A percentile compares a stretch with the other conserved stretches of the same genome.
Evolutionary conservation across 441 rosid genomes (phyloP).

Genomic region (Daphne laureola): DNA sequence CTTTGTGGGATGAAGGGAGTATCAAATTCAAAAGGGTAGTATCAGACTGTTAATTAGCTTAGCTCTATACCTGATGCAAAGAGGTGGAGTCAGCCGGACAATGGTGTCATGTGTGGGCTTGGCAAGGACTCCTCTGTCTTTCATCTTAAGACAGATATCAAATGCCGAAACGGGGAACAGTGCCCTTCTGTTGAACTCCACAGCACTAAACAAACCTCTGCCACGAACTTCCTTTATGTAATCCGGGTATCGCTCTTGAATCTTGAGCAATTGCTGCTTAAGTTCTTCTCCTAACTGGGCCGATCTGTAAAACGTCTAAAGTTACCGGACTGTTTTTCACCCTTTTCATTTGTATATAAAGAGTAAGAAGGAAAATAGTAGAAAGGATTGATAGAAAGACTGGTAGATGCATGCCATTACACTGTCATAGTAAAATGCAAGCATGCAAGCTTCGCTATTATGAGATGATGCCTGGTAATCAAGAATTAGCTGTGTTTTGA

Average conservation of each 20-base stretch:
- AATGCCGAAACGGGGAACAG: constrained; percentile 77
- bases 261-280: constrained; percentile 41
- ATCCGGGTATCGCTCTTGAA: constrained; percentile 58
- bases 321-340: too few relatives aligned
- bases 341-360: too few relatives aligned
- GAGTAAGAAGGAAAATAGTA: too few relatives aligned
- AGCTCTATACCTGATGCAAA: constrained; percentile 61
- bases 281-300: constrained; percentile 63
- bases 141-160: constrained; percentile 84
- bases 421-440: too few relatives aligned
- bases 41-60: constrained; percentile 5
- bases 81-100: constrained; percentile 92
- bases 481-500: too few relatives aligned
- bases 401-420: too few relatives aligned
- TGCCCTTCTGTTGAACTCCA: constrained; percentile 54
- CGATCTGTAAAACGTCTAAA: constrained; percentile 38
- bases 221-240: constrained; percentile 87
- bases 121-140: constrained; percentile 87
- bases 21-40: not conserved
- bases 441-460: too few relatives aligned
- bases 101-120: constrained; percentile 87
- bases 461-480: too few relatives aligned
- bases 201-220: constrained; percentile 87
- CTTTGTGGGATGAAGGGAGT: not conserved
- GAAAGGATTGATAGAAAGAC: too few relatives aligned